Conservation (phyloP, 2,329 filamentous ascomycete genomes). For the Aspergillus proliferans region DNA sequence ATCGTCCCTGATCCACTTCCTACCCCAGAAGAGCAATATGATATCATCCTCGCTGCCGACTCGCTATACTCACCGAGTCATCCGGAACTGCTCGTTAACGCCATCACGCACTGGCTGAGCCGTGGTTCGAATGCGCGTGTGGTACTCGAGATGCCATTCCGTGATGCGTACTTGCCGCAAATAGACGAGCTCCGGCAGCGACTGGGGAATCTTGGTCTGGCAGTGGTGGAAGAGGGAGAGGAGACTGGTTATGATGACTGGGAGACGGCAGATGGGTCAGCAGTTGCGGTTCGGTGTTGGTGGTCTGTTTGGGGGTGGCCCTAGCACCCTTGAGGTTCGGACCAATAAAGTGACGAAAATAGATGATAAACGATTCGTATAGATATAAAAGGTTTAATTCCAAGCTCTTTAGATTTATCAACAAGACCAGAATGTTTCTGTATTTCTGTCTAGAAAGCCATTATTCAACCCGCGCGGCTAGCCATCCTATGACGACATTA, state of each 20-base stretch:
- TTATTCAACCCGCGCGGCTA: too few species aligned
- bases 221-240: slow-evolving; percentile 46
- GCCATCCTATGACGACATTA: too few species aligned
- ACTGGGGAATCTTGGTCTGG: slow-evolving; percentile 53
- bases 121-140: slow-evolving; percentile 54
- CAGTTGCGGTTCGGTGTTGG: slow-evolving; percentile 41
- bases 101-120: slow-evolving; percentile 63
- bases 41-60: slow-evolving; percentile 78
- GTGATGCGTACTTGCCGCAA: slow-evolving; percentile 62
- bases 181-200: slow-evolving; percentile 55
- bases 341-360: slow-evolving; percentile 26
- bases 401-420: too few species aligned
- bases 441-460: too few species aligned
- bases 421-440: too few species aligned
- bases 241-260: slow-evolving; percentile 45
- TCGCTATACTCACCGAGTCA: slow-evolving; percentile 81
- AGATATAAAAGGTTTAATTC: too few species aligned
- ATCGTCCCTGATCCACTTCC: slow-evolving; percentile 23
- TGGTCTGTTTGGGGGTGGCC: slow-evolving; percentile 44
- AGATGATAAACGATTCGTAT: slow-evolving; percentile 17
- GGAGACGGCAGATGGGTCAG: slow-evolving; percentile 37
- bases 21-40: slow-evolving; percentile 31
- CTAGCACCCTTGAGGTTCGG: background rate
- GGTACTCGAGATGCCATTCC: slow-evolving; percentile 72
- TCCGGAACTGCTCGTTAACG: slow-evolving; percentile 64